Evolutionary conservation across 1,284 basidiomycete genomes (phyloP).

Genomic region (Rhodotorula sp.): DNA sequence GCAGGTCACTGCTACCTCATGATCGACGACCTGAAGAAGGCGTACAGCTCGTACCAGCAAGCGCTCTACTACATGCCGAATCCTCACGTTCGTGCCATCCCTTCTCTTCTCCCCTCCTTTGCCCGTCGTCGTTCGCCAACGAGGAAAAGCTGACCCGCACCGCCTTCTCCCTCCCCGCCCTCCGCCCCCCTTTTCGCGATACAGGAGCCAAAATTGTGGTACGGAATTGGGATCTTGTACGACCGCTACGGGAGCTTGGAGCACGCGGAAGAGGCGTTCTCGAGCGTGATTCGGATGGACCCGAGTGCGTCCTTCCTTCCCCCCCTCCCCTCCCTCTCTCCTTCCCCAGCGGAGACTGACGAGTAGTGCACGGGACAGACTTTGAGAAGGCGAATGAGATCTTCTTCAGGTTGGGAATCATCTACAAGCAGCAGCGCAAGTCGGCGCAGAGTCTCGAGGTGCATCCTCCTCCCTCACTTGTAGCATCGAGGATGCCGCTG

Average conservation of each 20-base stretch:
- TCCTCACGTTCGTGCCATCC: constrained; percentile 65
- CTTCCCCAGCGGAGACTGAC: too few species aligned
- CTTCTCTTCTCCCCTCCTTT: too few species aligned
- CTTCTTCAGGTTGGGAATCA: constrained; percentile 95
- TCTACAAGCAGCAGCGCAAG: constrained; percentile 98
- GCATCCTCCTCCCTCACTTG: constrained; percentile 41
- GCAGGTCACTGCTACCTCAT: constrained; percentile 92
- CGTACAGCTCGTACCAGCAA: constrained; percentile 98
- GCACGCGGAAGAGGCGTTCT: constrained; percentile 97
- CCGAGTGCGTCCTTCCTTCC: constrained; percentile 60
- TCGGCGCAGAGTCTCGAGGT: constrained; percentile 73
- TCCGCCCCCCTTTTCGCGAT: constrained; percentile 41
- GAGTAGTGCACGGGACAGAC: constrained; percentile 56
- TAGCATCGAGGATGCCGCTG: constrained; percentile 20
- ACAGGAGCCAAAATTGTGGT: constrained; percentile 98
- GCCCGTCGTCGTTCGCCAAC: too few species aligned
- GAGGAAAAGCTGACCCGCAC: not conserved
- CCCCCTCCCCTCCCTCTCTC: not conserved
- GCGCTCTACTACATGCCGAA: constrained; percentile 93
- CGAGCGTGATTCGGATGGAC: constrained; percentile 94
- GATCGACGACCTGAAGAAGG: constrained; percentile 98
- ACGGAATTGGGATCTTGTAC: constrained; percentile 97
- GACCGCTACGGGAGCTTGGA: constrained; percentile 97
- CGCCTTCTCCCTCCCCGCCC: constrained; percentile 32
- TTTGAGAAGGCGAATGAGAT: constrained; percentile 99